Base-by-base conservation (phyloP, 495 filamentous ascomycete genomes). In the Corynascus novoguineensis region DNA sequence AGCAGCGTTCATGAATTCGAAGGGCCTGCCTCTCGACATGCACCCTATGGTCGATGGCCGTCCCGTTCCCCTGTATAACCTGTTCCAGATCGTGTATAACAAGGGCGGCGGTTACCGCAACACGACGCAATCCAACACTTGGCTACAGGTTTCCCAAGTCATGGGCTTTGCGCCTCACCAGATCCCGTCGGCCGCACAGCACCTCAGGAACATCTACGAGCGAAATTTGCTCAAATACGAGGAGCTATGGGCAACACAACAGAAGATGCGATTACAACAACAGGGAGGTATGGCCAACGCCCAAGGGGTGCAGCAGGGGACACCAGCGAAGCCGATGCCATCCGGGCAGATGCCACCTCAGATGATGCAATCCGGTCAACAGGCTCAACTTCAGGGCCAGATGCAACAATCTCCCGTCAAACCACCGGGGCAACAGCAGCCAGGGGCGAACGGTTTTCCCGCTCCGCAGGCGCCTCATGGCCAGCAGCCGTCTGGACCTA, bases 61-160 rank as follows among this genome's bases (percentile, higher is more conserved):
- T 25, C 78, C 76, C 0, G 75, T 97, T 37, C 82, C 85, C 60
- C 70, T 95, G 35, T 78, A 87, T 48, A 82, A 85, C 45, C 78
- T 98, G 8, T 97, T 89, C 73, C 80, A 81, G 38, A 74, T 78
- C 1, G 87, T 96, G 7, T 80, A 85, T 67, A 87, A 85, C 60
- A 79, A 87, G 65, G 66, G 64, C 24, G 86, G 87, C 17, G 93
- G 93, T 2, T 95, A 86, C 35, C 86, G 83, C 67, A 86, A 81
- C 59, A 78, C 95, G 7, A 83, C 81, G 0, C 74, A 74, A 22
- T 76, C 76, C 19, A 86, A 87, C 55, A 72, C 76, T 59, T 97
- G 92, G 92, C 76, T 78, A 8, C 79, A 81, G 22, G 75, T 95
- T 48, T 84, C 89, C 1, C 80, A 81, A 35, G 72, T 77, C 25